Evolutionary conservation across 805 yeast species (phyloP).

Genomic region (Yamadazyma endophytica): DNA sequence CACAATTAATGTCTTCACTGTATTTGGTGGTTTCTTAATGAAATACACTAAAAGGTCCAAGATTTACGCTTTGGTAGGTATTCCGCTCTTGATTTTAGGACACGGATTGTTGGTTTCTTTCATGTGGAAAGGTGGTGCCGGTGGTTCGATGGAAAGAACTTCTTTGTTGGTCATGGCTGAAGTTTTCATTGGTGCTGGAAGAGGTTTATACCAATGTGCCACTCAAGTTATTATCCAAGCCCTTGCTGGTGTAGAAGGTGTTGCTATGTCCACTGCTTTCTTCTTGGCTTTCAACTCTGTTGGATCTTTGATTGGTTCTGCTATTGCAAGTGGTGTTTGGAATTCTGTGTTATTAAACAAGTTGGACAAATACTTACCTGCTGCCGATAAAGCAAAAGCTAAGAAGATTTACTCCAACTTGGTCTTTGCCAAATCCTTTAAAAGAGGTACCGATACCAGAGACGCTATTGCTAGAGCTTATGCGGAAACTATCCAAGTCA

Average conservation of each 20-base stretch:
- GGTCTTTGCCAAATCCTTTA: slow-evolving; percentile 17
- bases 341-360: slow-evolving; percentile 18
- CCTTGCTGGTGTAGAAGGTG: slow-evolving; percentile 19
- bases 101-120: slow-evolving; percentile 17
- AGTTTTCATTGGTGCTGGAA: slow-evolving; percentile 36
- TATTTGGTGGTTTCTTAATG: slow-evolving; percentile 28
- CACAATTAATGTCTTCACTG: slow-evolving; percentile 23
- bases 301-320: slow-evolving; percentile 37
- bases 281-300: slow-evolving; percentile 22
- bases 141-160: slow-evolving; percentile 9
- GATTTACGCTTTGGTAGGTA: slow-evolving; percentile 26
- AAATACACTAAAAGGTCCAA: slow-evolving; percentile 33
- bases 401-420: slow-evolving; percentile 18
- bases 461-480: slow-evolving; percentile 24
- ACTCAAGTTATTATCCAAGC: slow-evolving; percentile 38
- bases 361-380: slow-evolving; percentile 24
- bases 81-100: slow-evolving; percentile 26
- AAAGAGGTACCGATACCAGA: slow-evolving; percentile 17
- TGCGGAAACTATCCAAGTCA: slow-evolving; percentile 23
- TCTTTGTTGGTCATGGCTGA: slow-evolving; percentile 28
- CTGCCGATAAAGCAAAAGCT: slow-evolving; percentile 10
- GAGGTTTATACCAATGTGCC: slow-evolving; percentile 26
- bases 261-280: slow-evolving; percentile 31
- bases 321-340: slow-evolving; percentile 34
- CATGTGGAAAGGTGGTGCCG: slow-evolving; percentile 13